A percentile compares a stretch with the other conserved stretches of the same genome.
phyloP scores from a whole-genome alignment of 129 eudicot genomes.

The Pulicaria dysenterica region DNA sequence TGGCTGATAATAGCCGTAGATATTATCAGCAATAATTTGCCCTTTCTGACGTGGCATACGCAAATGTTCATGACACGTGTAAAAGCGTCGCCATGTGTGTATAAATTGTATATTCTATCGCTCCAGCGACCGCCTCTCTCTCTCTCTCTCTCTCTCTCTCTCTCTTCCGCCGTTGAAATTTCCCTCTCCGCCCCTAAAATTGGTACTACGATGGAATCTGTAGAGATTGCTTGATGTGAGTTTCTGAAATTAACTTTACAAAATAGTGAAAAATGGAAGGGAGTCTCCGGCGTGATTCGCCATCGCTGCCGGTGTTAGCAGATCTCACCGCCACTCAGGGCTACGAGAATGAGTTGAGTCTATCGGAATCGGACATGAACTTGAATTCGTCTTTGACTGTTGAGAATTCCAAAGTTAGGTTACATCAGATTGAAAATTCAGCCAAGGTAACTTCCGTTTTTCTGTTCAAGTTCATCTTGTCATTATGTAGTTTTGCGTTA shows the following conservation, averaged over 20 bases:
- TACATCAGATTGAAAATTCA: constrained; percentile 23
- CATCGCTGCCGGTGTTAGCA: constrained; percentile 30
- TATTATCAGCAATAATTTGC: constrained; percentile 28
- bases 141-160: background rate
- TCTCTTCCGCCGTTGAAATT: constrained; percentile 6
- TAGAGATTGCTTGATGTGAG: background rate
- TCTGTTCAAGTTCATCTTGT: constrained; percentile 16
- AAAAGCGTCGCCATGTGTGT: constrained; percentile 59
- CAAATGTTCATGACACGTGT: constrained; percentile 43
- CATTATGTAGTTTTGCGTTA: background rate
- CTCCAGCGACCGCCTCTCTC: constrained; percentile 28
- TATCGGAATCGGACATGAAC: constrained; percentile 39
- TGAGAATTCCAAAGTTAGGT: constrained; percentile 28
- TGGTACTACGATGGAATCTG: background rate
- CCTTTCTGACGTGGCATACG: constrained; percentile 47
- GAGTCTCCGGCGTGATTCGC: constrained; percentile 26
- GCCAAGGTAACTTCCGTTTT: constrained; percentile 30
- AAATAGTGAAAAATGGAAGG: constrained; percentile 25
- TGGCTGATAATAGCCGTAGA: constrained; percentile 42
- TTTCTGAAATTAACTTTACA: constrained; percentile 1
- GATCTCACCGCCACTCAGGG: constrained; percentile 25
- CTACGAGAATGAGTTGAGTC: constrained; percentile 25
- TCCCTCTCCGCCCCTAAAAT: constrained; percentile 20
- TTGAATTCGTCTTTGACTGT: constrained; percentile 33
- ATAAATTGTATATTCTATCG: background rate